Evolutionary conservation across 2,329 filamentous ascomycete genomes (phyloP), one percentile per base, ranked within the genome.

Genomic region (Teratosphaeria nubilosa): DNA sequence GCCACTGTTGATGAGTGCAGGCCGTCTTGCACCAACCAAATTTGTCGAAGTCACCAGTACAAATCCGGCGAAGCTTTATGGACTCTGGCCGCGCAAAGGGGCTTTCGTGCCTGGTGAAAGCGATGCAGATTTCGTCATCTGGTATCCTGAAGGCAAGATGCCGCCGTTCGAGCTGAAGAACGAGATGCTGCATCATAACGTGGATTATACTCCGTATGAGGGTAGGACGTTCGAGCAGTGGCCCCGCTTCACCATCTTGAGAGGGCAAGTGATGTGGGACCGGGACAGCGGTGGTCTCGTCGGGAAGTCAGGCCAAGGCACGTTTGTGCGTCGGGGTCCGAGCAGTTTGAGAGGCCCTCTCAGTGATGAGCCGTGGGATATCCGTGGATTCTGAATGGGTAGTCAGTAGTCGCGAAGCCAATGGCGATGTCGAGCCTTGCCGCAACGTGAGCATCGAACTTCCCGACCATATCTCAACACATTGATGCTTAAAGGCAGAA

Each of bases 131-230:
- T 58, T 77, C 11, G 70, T 75, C 14, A 74, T 78, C 45, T 75
- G 75, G 75, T 73, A 76, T 65, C 70, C 71, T 14, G 64, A 58
- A 0, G 58, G 60, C 16, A 64, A 22, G 13, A 60, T 30, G 66
- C 64, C 14, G 60, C 61, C 0, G 70, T 70, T 34, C 63, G 60
- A 1, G 66, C 75, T n/a, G 68, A 64, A 30, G 74, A 77, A 53
- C 62, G 60, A 30, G 5, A 78, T 79, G 70, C 67, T 86, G 61
- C 82, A 86, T 68, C 83, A 86, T 66, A 76, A 81, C 60, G 78
- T 83, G 2, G 82, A 86, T 64, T 84, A 86, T 64, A 84, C 82
- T 9, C 82, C 83, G 0, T 86, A 80, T 63, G 82, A 86, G 66
- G 82, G 82, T 0, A 75, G 74, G 54, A 71, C 65, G n/a, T 65